Base-by-base conservation (phyloP, 805 yeast genomes). In the Metschnikowia anglica region DNA sequence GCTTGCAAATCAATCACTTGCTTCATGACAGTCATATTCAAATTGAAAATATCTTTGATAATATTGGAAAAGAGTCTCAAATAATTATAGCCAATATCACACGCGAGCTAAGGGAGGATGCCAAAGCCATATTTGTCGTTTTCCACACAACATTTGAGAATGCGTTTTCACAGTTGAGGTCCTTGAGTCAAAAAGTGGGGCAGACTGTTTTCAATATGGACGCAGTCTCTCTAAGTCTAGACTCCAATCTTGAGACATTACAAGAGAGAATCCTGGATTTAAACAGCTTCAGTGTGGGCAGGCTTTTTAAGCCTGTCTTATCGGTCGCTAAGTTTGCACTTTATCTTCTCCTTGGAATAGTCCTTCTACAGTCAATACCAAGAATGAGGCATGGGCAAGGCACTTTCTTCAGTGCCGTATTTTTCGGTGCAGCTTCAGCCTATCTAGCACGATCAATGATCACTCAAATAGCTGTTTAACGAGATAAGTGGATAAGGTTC, bases 1-100 rank as follows among this genome's bases (percentile, higher is more conserved):
- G 32, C 10, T 25, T 28, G 15, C 41, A 18, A 21, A 39, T 39
- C 8, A 40, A 46, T 12, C 9, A 35, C 8, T 21, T 37, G 16
- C 41, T 46, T 13, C 21, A 36, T 5, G 44, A 42, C 13, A 31
- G 43, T 3, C 41, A 42, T n/a, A 21, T 29, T n/a, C 41, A 37
- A 11, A 26, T 42, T 25, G 32, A 26, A 27, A 21, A 15, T 16
- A 12, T 42, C 5, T 37, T 42, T 19, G 34, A 36, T 4, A 28
- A 18, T 4, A 26, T 42, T 9, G 45, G 32, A 15, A 21, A 19
- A 11, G 45, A 36, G 15, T 26, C 41, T 10, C 45, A 37, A 2
- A 30, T 17, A 2, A 42, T 42, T 6, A 17, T 42, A 12, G 41
- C 45, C 10, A 42, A 42, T 18, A 13, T 42, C 8, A 37, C 45